phyloP scores from a whole-genome alignment of 2,329 filamentous ascomycete species.

The Aspergillaceae sp. region DNA sequence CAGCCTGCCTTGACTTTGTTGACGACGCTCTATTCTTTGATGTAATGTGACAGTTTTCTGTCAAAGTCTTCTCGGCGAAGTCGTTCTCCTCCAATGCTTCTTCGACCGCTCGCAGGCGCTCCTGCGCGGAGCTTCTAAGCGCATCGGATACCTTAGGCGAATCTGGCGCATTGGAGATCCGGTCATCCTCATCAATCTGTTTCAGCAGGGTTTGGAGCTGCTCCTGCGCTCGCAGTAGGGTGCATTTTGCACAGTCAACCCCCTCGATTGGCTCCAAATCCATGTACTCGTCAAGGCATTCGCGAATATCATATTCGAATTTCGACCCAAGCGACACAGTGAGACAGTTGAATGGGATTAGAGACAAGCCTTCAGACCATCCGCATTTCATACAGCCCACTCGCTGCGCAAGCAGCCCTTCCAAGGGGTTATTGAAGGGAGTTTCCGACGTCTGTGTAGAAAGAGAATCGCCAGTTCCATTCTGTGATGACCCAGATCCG shows the following conservation, averaged over 20 bases:
- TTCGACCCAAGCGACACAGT: conserved; percentile 69
- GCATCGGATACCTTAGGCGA: conserved; percentile 24
- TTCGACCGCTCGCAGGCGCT: conserved; percentile 58
- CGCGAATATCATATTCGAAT: conserved; percentile 61
- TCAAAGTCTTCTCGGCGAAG: conserved; percentile 61
- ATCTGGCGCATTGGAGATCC: conserved; percentile 11
- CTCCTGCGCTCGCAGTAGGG: conserved; percentile 54
- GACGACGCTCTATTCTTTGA: conserved; percentile 61
- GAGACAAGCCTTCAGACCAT: conserved; percentile 75
- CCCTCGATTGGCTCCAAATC: conserved; percentile 76
- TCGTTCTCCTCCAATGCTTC: conserved; percentile 68
- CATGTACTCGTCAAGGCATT: conserved; percentile 77
- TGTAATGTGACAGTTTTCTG: conserved; percentile 56
- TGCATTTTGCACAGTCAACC: conserved; percentile 88
- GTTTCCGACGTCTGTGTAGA: conserved; percentile 9
- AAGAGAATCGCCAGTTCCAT: conserved; percentile 8
- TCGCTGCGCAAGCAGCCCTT: conserved; percentile 78
- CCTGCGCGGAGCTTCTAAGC: conserved; percentile 33
- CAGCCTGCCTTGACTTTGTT: conserved; percentile 83
- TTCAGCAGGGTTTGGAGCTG: conserved; percentile 43
- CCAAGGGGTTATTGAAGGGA: conserved; percentile 62
- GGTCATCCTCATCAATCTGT: conserved; percentile 32
- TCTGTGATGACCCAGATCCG: conserved; percentile 12
- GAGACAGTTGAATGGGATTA: conserved; percentile 90
- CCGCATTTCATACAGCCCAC: conserved; percentile 82